A percentile compares a stretch with the other conserved stretches of the same genome.
These are phyloP conservation scores for Coemansia sp. DNA, from an alignment of 192 early-diverging fungal genomes.

Conservation along the genomic window DNA sequence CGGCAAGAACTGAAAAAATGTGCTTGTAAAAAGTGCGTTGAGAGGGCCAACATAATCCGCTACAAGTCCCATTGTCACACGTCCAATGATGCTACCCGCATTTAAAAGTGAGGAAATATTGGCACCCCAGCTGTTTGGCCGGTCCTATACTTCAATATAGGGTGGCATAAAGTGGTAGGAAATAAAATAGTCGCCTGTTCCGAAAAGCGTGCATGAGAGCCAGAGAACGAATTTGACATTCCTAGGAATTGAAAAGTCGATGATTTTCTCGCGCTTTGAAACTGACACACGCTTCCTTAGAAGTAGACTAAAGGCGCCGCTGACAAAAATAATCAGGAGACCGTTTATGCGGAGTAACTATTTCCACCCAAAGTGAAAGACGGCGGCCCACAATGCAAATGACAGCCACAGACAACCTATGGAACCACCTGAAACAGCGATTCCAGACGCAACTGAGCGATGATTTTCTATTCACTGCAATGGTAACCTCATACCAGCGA, in stretches of 20 bases:
- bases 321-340: conserved; percentile 37
- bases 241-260: conserved; percentile 38
- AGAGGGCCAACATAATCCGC: conserved; percentile 26
- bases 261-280: conserved; percentile 19
- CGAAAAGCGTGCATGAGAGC: conserved; percentile 8
- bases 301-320: conserved; percentile 6
- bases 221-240: too few species aligned
- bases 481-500: conserved; percentile 63
- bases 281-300: conserved; percentile 26
- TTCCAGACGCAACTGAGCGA: conserved; percentile 66
- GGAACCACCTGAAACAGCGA: conserved; percentile 68
- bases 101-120: conserved; percentile 42
- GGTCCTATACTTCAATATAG: conserved; percentile 15
- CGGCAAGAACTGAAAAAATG: conserved; percentile 20
- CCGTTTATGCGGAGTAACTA: conserved; percentile 71
- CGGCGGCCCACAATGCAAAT: conserved; percentile 54
- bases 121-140: conserved; percentile 22
- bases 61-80: conserved; percentile 23
- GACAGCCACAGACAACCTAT: conserved; percentile 69
- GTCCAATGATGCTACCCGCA: conserved; percentile 24
- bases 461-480: conserved; percentile 69
- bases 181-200: conserved; percentile 13
- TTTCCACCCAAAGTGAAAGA: conserved; percentile 54
- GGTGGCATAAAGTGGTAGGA: conserved; percentile 28
- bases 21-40: conserved; percentile 20